phyloP scores from a whole-genome alignment of 176 grass and related monocot genomes.

The Phoenix dactylifera region DNA sequence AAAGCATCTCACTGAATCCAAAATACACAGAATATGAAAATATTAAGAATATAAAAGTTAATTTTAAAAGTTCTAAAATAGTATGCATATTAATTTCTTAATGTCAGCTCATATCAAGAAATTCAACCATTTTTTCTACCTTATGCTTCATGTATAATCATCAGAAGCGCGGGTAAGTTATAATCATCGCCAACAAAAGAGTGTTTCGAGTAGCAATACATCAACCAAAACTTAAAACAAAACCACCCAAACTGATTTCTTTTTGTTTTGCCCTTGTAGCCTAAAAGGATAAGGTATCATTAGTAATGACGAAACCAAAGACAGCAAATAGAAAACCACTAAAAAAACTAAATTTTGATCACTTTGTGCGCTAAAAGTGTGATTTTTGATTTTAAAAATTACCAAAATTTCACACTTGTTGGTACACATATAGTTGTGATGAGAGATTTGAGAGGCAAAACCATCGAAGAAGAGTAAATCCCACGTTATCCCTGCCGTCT shows the following conservation, averaged over 20 bases:
- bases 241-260: too few species aligned
- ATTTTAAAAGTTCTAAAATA: neutral
- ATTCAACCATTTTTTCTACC: slow-evolving; percentile 7
- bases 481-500: slow-evolving; percentile 57
- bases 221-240: too few species aligned
- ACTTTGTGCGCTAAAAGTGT: too few species aligned
- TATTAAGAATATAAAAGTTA: too few species aligned
- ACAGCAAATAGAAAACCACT: neutral
- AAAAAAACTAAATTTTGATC: neutral
- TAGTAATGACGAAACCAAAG: too few species aligned
- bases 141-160: neutral
- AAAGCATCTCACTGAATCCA: too few species aligned
- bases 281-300: too few species aligned
- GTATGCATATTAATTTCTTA: neutral
- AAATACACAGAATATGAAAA: too few species aligned
- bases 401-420: too few species aligned
- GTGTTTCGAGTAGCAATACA: neutral
- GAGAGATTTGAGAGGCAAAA: slow-evolving; percentile 65
- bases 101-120: slow-evolving; percentile 7
- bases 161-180: slow-evolving; percentile 14
- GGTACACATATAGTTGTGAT: slow-evolving; percentile 14
- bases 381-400: too few species aligned
- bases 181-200: slow-evolving; percentile 1
- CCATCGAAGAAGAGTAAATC: slow-evolving; percentile 19
- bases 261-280: too few species aligned